Percentiles rank a stretch among this genome's conserved stretches.
Evolutionary conservation across 2,329 filamentous ascomycete species (phyloP).

Genomic region (Cordyceps cicadae): DNA sequence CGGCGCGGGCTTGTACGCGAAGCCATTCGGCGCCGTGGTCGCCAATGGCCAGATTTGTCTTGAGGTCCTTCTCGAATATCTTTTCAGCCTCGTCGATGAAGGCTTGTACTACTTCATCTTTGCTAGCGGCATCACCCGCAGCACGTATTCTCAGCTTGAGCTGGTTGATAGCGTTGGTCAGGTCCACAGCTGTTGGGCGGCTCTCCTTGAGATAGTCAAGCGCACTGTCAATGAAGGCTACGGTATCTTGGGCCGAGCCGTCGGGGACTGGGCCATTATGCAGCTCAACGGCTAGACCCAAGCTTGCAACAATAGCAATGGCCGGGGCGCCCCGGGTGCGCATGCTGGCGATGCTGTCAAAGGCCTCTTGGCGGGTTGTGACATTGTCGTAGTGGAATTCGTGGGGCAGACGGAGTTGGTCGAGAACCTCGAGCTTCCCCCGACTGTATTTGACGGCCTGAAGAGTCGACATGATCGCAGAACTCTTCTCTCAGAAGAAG

Average conservation of each 20-base stretch:
- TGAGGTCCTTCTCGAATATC: constrained; percentile 79
- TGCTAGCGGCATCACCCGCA: constrained; percentile 33
- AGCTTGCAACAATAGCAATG: constrained; percentile 93
- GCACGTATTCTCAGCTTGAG: constrained; percentile 57
- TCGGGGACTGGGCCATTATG: constrained; percentile 43
- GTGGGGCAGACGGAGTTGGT: constrained; percentile 76
- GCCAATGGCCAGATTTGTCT: constrained; percentile 82
- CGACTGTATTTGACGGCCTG: constrained; percentile 70
- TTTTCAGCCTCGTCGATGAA: constrained; percentile 76
- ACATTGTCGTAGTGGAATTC: constrained; percentile 71
- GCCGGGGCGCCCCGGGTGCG: constrained; percentile 73
- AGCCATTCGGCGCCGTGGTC: constrained; percentile 79
- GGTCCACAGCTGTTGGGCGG: constrained; percentile 87
- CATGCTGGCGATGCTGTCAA: constrained; percentile 77
- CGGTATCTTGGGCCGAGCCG: constrained; percentile 44
- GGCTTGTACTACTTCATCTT: constrained; percentile 51
- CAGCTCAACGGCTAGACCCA: constrained; percentile 81
- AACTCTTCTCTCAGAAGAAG: constrained; percentile 31
- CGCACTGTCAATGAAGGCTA: constrained; percentile 64
- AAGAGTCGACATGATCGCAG: constrained; percentile 52
- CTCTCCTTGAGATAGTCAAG: constrained; percentile 83
- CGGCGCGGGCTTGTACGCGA: constrained; percentile 44
- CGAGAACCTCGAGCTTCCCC: constrained; percentile 66
- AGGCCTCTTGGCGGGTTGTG: constrained; percentile 63
- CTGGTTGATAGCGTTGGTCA: constrained; percentile 80